Base-by-base conservation (phyloP, 2,329 filamentous ascomycete genomes). In the Penicillium verrucosum region DNA sequence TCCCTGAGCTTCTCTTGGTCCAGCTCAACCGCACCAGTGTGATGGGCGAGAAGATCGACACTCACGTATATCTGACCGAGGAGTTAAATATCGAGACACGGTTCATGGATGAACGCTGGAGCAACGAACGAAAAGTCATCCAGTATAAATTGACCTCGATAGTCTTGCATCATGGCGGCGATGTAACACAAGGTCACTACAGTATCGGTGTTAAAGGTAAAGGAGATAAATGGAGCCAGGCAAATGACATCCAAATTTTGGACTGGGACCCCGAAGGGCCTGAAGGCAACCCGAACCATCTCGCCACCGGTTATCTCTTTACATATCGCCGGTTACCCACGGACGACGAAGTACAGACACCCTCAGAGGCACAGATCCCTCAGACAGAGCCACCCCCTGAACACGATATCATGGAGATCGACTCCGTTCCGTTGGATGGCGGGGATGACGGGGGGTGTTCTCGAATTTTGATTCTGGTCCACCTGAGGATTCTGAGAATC, bases 111-210 rank as follows among this genome's bases (percentile, higher is more conserved):
- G 51, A 56, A 34, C 21, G 44, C n/a, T 32, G 18, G 34, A 12
- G 40, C 27, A 21, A 43, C 23, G 16, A 44, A 32, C 34, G 47
- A 30, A 14, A 56, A 45, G 40, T 40, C 10, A 25, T 64, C n/a
- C 37, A 51, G 6, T 73, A 71, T 54, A 60, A 65, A 40, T 61
- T 72, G 10, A 65, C 63, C 29, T 62, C 63, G 1, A 57, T 72
- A 23, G 56, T 68, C 25, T 52, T 67, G 18, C 70, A 69, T 45
- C 11, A n/a, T 3, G 23, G 38, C n/a, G 0, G 2, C 2, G 38
- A n/a, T 4, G 16, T 45, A 1, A 3, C 5, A 0, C 1, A 4
- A 8, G 68, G 67, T 1, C 68, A 72, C 55, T 71, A 70, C 51
- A 59, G 23, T 5, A 53, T 59, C 25, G 56, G 51, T n/a, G 62